phyloP scores from a whole-genome alignment of 495 filamentous ascomycete species.

The Penicillium ucsense region DNA sequence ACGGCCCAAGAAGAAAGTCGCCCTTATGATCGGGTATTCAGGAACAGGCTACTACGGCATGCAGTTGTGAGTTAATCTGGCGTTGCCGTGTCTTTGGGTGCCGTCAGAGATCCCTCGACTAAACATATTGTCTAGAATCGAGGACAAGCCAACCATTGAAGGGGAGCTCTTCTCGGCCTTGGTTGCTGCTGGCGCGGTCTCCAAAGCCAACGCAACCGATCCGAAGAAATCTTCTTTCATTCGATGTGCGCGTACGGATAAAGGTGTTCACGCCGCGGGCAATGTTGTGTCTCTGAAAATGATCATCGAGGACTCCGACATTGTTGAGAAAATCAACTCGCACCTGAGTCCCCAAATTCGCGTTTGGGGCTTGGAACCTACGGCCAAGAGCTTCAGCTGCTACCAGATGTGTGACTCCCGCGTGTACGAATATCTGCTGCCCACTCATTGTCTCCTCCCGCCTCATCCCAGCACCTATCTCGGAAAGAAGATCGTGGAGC shows the following conservation, averaged over 20 bases:
- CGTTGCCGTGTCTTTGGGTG: neutral
- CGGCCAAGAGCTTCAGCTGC: conserved; percentile 76
- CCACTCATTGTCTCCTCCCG: conserved; percentile 80
- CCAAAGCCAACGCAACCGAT: conserved; percentile 90
- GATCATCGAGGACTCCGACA: conserved; percentile 82
- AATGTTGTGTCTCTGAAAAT: conserved; percentile 94
- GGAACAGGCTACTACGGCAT: conserved; percentile 97
- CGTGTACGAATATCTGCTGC: conserved; percentile 94
- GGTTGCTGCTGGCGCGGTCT: conserved; percentile 82
- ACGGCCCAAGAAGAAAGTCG: conserved; percentile 89
- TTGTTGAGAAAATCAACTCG: conserved; percentile 84
- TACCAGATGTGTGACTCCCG: conserved; percentile 89
- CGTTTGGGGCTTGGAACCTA: conserved; percentile 83
- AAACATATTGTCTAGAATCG: conserved; percentile 33
- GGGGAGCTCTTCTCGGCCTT: conserved; percentile 92
- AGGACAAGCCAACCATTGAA: conserved; percentile 78
- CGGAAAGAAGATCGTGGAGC: conserved; percentile 64
- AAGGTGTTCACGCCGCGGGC: conserved; percentile 94
- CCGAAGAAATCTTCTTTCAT: conserved; percentile 93
- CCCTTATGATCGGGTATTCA: conserved; percentile 87
- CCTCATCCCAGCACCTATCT: conserved; percentile 82
- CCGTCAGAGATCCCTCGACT: neutral
- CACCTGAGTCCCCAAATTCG: conserved; percentile 78
- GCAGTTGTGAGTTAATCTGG: conserved; percentile 52
- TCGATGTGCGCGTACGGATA: conserved; percentile 91